Evolutionary conservation across 176 grass and related monocot genomes (phyloP), one percentile per base, ranked within the genome.

Genomic region (Juncus effusus): DNA sequence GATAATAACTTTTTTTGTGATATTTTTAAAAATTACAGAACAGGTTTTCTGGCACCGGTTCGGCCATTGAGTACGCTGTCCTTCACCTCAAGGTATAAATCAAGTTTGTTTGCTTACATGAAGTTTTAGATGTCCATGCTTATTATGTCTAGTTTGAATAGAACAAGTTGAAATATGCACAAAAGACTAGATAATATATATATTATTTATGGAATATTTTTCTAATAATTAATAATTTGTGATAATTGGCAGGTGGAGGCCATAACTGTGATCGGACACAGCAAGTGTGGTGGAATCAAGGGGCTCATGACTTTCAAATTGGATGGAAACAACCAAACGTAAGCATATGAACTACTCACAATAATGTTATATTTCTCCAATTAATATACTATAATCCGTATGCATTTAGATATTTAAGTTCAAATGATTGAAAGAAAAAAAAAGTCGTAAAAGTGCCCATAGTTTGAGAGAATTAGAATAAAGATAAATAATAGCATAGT

Each of bases 221-320:
- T 61, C 3, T 19, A 7, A 7, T 36, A 16, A 61, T 16, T 8
- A 61, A 36, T 1, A 36, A 61, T 16, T 61, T 61, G 56, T 28
- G 41, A 51, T 51, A 42, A 42, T 69, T 52, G 35, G 10, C 77
- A 96, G 84, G 87, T 96, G 41, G 76, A 96, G 61, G 80, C 11
- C 73, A 85, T 90, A 16, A 78, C 90, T 37, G 84, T 90, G 77
- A 87, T 96, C 59, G 91, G 84, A 51, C 87, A 96, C 76, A 88
- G 84, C 70, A 62, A 85, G 58, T 90, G 87, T 39, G 87, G 79
- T 85, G 91, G 91, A 66, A 90, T 90, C 58, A 96, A 73, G 76
- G 76, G 72, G 53, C 84, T 90, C 45, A 83, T 90, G 73, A 86
- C 81, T n/a, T 53, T 90, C 10, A 72, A 69, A 51, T 84, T 90